phyloP scores from a whole-genome alignment of 805 yeast genomes.

The Candida verbasci region DNA sequence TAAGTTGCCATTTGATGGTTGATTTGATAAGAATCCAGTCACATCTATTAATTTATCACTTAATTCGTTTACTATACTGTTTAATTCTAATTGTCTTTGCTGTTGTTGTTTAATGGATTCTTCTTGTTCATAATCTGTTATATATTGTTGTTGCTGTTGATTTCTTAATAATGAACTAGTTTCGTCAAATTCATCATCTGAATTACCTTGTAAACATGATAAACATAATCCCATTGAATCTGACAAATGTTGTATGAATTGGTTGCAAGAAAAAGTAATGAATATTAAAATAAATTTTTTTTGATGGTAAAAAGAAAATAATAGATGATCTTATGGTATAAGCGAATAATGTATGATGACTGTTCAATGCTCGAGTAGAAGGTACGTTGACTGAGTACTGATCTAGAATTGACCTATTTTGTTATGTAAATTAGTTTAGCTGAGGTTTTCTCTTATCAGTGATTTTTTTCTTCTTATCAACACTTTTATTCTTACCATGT shows the following conservation, averaged over 20 bases:
- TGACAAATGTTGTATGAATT: too few species aligned
- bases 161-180: slow-evolving; percentile 31
- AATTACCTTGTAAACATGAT: slow-evolving; percentile 37
- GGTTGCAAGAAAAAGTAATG: background rate
- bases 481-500: slow-evolving; percentile 17
- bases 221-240: slow-evolving; percentile 50
- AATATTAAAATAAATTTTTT: too few species aligned
- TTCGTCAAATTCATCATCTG: slow-evolving; percentile 36
- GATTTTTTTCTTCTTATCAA: background rate
- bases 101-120: slow-evolving; percentile 36
- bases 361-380: too few species aligned
- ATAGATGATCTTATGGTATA: too few species aligned
- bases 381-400: too few species aligned
- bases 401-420: too few species aligned
- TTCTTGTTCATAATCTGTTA: slow-evolving; percentile 33
- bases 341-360: too few species aligned
- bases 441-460: too few species aligned
- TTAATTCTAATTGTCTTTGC: slow-evolving; percentile 44
- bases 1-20: slow-evolving; percentile 4
- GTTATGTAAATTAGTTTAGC: too few species aligned
- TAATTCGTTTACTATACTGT: slow-evolving; percentile 42
- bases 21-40: slow-evolving; percentile 24
- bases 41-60: slow-evolving; percentile 34
- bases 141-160: slow-evolving; percentile 21
- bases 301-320: too few species aligned